Conservation (phyloP, 2,329 filamentous ascomycete genomes). For the Penicillium rolfsii region DNA sequence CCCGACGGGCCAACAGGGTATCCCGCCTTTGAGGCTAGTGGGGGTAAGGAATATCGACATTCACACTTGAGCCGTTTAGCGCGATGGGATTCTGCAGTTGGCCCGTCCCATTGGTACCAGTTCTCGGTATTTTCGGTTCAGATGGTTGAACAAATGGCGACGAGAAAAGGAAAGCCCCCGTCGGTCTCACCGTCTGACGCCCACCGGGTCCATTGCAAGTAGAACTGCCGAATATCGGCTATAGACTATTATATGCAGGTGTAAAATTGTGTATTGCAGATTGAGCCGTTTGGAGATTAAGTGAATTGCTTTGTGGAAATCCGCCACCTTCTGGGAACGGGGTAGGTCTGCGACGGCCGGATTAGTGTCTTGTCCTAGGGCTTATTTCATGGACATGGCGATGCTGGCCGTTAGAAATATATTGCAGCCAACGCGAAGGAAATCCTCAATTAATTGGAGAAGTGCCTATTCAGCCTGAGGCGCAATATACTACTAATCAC, state of each 20-base stretch:
- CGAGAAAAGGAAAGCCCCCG: background rate
- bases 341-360: background rate
- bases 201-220: background rate
- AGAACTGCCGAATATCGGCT: background rate
- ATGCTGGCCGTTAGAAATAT: constrained; percentile 1
- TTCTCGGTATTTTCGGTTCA: constrained; percentile 8
- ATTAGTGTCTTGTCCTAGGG: background rate
- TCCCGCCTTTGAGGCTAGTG: background rate
- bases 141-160: background rate
- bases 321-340: background rate
- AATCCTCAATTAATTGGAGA: background rate
- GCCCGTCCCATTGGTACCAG: background rate
- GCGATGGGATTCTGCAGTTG: background rate
- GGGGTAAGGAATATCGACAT: background rate
- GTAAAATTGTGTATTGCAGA: background rate
- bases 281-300: background rate
- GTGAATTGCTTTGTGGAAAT: background rate
- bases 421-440: background rate
- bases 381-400: background rate
- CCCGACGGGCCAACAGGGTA: background rate
- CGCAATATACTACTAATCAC: background rate
- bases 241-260: background rate
- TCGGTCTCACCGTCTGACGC: constrained; percentile 1
- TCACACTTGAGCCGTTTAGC: background rate
- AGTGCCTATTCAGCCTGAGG: background rate